Evolutionary conservation across 2,329 filamentous ascomycete species (phyloP), one percentile per base, ranked within the genome.

Genomic region (Dendrostoma leiphaemia): DNA sequence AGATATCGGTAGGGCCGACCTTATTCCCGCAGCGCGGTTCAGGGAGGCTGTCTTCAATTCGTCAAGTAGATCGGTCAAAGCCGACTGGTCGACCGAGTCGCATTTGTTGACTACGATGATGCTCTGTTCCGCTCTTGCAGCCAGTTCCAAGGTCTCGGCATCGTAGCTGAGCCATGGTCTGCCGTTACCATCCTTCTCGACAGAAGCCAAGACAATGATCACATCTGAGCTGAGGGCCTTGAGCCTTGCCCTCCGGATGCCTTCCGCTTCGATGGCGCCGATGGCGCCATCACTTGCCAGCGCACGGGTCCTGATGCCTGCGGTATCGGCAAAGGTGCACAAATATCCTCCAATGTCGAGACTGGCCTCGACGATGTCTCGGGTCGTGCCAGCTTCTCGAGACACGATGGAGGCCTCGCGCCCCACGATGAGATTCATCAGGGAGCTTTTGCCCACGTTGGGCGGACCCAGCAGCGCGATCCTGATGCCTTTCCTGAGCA

Each of bases 321-420:
- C 94, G 64, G 94, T 97, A 72, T 99, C 94, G 15, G 93, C 92
- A 65, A 99, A 86, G n/a, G 89, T 90, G 69, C 92, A 96, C 47
- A 95, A 84, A 74, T 89, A 99, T 0, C 94, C 94, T 1, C 86
- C 85, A 45, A 99, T 79, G 71, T 99, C 94, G 24, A 99, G 79
- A 26, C 88, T 88, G 1, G 94, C 89, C 73, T 99, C 94, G 10
- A 99, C 87, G 49, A 99, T 86, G 72, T 99, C 94, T 57, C 94
- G 77, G 6, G 94, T 99, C 1, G 94, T 99, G 0, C 94, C 94
- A 35, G 91, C 91, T 72, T 97, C 92, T 1, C 85, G 81, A 41
- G 91, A 96, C 7, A 99, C 94, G 63, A 99, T 99, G 3, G 92
- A 95, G 2, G 94, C 94, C 68, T 97, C 93, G 49, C 92, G 80